Evolutionary conservation across 2,329 filamentous ascomycete species (phyloP).

Genomic region (Fusarium xylarioides): DNA sequence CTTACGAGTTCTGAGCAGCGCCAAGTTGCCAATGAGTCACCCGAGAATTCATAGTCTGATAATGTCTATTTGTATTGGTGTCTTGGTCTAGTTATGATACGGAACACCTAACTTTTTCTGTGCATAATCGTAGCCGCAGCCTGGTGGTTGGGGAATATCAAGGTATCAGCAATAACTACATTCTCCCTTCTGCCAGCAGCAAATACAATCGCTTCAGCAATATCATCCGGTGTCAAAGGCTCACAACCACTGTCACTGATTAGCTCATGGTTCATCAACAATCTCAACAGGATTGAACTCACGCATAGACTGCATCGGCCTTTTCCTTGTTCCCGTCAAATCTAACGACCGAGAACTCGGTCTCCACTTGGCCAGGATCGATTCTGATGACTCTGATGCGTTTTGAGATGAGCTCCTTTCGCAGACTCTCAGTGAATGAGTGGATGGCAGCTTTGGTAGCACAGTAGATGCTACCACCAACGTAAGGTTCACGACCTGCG

Average conservation of each 20-base stretch:
- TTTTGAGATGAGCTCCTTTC: constrained; percentile 82
- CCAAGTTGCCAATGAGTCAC: rapidly evolving
- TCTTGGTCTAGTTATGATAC: not conserved
- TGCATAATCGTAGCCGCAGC: constrained; percentile 41
- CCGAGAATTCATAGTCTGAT: rapidly evolving
- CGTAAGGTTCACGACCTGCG: constrained; percentile 87
- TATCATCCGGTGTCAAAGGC: constrained; percentile 86
- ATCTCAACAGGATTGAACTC: constrained; percentile 46
- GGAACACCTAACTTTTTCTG: constrained; percentile 38
- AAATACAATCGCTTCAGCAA: constrained; percentile 90
- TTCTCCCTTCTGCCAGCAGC: constrained; percentile 85
- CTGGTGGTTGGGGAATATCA: constrained; percentile 90
- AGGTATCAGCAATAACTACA: constrained; percentile 85
- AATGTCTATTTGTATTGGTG: not conserved
- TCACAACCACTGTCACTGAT: constrained; percentile 68
- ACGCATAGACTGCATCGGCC: constrained; percentile 89
- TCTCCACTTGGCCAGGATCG: constrained; percentile 92
- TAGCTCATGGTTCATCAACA: not conserved
- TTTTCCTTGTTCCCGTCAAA: constrained; percentile 89
- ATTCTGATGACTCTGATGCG: constrained; percentile 85
- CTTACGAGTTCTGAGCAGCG: not conserved
- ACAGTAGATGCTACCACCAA: constrained; percentile 89
- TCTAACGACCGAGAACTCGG: constrained; percentile 89
- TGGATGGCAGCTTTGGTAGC: constrained; percentile 89
- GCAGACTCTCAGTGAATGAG: constrained; percentile 81